Evolutionary conservation across 768 basidiomycete genomes (phyloP).

Genomic region (Leucosporidium scottii): DNA sequence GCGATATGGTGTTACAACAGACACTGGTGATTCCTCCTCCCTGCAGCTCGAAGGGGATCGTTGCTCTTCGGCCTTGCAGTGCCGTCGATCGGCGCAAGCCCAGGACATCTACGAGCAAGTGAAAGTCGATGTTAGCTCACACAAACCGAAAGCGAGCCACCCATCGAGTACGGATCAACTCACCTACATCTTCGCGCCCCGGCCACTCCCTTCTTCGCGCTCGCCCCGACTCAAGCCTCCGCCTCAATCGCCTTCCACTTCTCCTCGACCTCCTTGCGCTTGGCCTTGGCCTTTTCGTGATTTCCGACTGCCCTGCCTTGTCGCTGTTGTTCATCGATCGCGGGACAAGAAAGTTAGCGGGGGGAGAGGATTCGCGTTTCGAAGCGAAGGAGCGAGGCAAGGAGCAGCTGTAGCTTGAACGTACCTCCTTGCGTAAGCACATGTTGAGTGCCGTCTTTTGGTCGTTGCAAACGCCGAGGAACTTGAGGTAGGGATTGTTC

Average conservation of each 20-base stretch:
- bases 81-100: no score
- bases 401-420: background rate
- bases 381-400: background rate
- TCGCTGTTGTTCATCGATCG: background rate
- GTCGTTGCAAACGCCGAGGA: constrained; percentile 24
- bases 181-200: background rate
- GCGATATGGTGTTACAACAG: no score
- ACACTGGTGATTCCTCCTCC: no score
- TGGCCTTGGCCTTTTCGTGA: constrained; percentile 6
- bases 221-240: background rate
- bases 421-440: constrained; percentile 22
- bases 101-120: no score
- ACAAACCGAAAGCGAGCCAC: no score
- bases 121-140: no score
- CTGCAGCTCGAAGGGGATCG: no score
- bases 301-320: background rate
- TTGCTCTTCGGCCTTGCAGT: no score
- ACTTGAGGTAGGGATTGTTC: constrained; percentile 20
- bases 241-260: constrained; percentile 23
- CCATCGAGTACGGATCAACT: no score
- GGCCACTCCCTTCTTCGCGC: background rate
- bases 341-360: no score
- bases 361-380: background rate
- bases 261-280: constrained; percentile 11
- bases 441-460: constrained; percentile 24